Evolutionary conservation across 306 rosid species (phyloP).

Genomic region (Mucuna pruriens): DNA sequence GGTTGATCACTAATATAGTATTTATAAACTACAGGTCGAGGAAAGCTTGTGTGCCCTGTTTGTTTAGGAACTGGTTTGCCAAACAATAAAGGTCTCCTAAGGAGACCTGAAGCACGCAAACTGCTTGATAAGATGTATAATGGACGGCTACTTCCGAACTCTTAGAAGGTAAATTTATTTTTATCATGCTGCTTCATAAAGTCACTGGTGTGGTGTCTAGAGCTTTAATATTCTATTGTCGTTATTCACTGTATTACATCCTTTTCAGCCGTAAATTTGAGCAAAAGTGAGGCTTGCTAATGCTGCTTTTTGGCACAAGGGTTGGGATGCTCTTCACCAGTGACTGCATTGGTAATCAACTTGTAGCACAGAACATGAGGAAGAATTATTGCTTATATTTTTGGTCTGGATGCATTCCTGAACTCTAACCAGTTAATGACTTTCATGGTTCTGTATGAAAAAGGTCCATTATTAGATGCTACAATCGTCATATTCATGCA

Average conservation of each 20-base stretch:
- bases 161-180: constrained; percentile 48
- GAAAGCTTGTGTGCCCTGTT: constrained; percentile 95
- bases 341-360: constrained; percentile 19
- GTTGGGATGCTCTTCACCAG: constrained; percentile 19
- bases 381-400: constrained; percentile 23
- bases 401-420: constrained; percentile 36
- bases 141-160: constrained; percentile 77
- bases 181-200: constrained; percentile 1
- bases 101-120: constrained; percentile 83
- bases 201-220: constrained; percentile 12
- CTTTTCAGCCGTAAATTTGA: constrained; percentile 28
- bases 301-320: constrained; percentile 33
- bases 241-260: constrained; percentile 14
- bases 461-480: constrained; percentile 13
- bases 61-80: constrained; percentile 96
- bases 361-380: constrained; percentile 8
- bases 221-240: constrained; percentile 11
- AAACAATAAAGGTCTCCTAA: constrained; percentile 87
- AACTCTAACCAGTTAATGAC: constrained; percentile 11
- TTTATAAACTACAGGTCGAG: constrained; percentile 64
- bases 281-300: constrained; percentile 9
- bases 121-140: constrained; percentile 94
- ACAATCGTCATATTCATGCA: not conserved
- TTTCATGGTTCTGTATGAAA: constrained; percentile 35
- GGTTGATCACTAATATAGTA: constrained; percentile 9